Base-by-base conservation (phyloP, 2,329 filamentous ascomycete species). In the Cercospora sp. region DNA sequence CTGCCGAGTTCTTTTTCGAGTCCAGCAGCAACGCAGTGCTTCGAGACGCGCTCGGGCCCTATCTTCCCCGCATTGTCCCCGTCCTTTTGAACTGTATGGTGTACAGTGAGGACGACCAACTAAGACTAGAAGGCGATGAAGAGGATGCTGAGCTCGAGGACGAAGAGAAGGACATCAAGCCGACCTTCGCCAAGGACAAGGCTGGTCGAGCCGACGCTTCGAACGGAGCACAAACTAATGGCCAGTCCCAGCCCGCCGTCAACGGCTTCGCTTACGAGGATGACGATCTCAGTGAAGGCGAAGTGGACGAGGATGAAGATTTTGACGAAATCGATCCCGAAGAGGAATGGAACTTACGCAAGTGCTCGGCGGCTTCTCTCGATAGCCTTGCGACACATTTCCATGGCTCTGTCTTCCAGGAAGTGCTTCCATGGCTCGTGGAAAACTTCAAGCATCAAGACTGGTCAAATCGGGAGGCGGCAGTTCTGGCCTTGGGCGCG, bases 1-100 rank as follows among this genome's bases (percentile, higher is more conserved):
- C 95, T 8, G 93, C 95, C 5, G 95, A 99, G 79, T 99, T 99
- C 77, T 99, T 96, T 93, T 87, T 99, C 55, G 93, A 93, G 45
- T 90, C 96, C 20, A 94, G 93, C 68, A 95, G 97, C 78, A 92
- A 97, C 77, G 87, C 91, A 51, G 87, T 90, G 67, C 82, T 98
- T 63, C 93, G 92, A 82, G 86, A 89, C 72, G 86, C 88, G 0
- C 83, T 99, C 57, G 89, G 86, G 8, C 93, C 93, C 0, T 92
- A 92, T 77, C 87, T 98, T 65, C 81, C 87, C 72, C 92, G 91
- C 78, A 94, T 98, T 71, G 90, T 99, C 31, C 95, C 95, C 0
- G 91, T 97, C 1, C 83, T 99, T 62, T 86, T 99, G 7, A 89
- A 95, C 72, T 96, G 92, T 77, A 99, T 99, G 94, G 89, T 98